Evolutionary conservation across 257 asterid species (phyloP), one percentile per base, ranked within the genome.

Genomic region (Nemophila menziesii): DNA sequence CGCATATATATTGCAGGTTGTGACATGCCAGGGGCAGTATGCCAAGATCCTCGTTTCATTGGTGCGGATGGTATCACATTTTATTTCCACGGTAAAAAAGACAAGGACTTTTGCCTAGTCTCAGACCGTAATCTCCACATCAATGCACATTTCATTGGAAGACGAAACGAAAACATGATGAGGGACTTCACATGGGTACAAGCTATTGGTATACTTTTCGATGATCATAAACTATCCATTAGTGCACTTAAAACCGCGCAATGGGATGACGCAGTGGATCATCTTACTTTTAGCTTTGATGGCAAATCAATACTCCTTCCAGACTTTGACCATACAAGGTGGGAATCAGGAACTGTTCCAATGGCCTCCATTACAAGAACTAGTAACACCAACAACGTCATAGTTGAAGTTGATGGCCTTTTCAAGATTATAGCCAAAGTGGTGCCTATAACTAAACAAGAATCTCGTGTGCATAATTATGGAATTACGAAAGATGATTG

Each of bases 141-240:
- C 55, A 57, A 57, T n/a, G 51, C 46, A 6, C 56, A 57, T 14
- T 56, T 56, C 62, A 56, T 46, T 8, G 62, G 62, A 48, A 56
- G 22, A n/a, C 26, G 47, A 56, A 48, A 26, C 2, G 2, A 41
- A 20, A 48, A 33, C 38, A 26, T 29, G 50, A 44, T 22, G 26
- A 47, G 56, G 8, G 63, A 57, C 22, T 57, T 57, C 39, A 48
- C 63, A 18, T 57, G 63, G 63, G 44, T 57, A 13, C 39, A 57
- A 42, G 39, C 63, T 39, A 20, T 57, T 41, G 50, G 39, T 15
- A 26, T 48, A 19, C 39, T 57, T 16, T 57, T 48, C 17, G 63
- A 39, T 3, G 18, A 26, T 29, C 56, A 49, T 43, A 33, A 29
- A 4, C 29, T 57, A 39, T 33, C 38, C 24, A 13, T 57, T 1